A percentile compares a stretch with the other conserved stretches of the same genome.
Evolutionary conservation across 108 stramenopile genomes (phyloP).

Genomic region (Cyclostephanos invisitatus): DNA sequence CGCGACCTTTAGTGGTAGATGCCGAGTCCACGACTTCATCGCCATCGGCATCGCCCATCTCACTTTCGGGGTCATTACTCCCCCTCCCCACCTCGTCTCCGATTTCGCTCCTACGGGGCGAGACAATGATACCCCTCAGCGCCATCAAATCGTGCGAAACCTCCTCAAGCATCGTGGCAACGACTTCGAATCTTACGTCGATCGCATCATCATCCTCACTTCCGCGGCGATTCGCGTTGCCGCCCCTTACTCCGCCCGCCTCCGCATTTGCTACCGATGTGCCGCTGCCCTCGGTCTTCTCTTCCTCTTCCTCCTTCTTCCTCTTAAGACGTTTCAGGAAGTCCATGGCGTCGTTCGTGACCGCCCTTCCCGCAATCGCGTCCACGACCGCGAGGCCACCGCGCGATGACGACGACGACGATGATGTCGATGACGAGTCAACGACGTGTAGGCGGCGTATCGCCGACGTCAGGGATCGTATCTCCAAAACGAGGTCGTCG

Average conservation of each 20-base stretch:
- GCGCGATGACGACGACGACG: no score
- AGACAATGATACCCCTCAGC: constrained; percentile 15
- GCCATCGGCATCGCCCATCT: constrained; percentile 15
- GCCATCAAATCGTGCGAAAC: constrained; percentile 20
- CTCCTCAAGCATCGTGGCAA: constrained; percentile 27
- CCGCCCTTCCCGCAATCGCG: constrained; percentile 27
- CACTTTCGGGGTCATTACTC: not conserved
- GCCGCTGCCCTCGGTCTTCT: not conserved
- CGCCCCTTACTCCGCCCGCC: not conserved
- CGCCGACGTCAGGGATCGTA: constrained; percentile 37
- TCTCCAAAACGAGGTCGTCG: constrained; percentile 40
- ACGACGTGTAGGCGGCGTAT: constrained; percentile 18
- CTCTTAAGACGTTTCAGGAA: constrained; percentile 24
- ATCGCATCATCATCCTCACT: not conserved
- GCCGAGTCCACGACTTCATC: not conserved
- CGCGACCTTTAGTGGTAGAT: not conserved
- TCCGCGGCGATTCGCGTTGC: not conserved
- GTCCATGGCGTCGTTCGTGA: constrained; percentile 52
- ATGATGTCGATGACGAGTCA: no score
- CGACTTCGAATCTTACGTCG: constrained; percentile 3
- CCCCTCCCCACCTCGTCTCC: not conserved
- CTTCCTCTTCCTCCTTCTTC: constrained; percentile 13
- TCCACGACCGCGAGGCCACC: not conserved
- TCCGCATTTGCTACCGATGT: no score
- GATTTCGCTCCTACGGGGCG: not conserved